A percentile compares a stretch with the other conserved stretches of the same genome.
phyloP scores from a whole-genome alignment of 495 filamentous ascomycete species.

The Tuber borchii region DNA sequence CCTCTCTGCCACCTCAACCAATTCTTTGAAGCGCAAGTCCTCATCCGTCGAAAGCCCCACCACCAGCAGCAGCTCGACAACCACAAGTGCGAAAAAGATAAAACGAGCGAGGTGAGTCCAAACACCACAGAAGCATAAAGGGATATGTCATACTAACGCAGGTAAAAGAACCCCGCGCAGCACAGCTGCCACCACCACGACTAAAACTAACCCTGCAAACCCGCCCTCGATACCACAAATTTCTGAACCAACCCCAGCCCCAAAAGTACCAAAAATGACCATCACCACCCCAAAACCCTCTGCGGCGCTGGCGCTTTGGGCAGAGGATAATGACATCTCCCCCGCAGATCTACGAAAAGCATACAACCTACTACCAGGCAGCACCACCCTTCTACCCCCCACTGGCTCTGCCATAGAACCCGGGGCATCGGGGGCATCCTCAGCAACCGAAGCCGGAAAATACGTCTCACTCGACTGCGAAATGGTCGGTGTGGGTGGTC shows the following conservation, averaged over 20 bases:
- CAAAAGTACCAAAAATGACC: constrained; percentile 10
- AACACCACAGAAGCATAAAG: constrained; percentile 25
- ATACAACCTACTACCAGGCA: constrained; percentile 45
- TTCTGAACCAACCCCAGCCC: background rate
- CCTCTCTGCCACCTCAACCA: background rate
- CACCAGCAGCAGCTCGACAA: background rate
- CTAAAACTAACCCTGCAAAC: background rate
- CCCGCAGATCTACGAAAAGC: constrained; percentile 56
- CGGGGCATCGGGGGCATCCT: constrained; percentile 17
- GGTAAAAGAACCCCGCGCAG: background rate
- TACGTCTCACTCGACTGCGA: constrained; percentile 93
- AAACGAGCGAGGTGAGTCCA: constrained; percentile 3
- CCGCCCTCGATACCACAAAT: background rate
- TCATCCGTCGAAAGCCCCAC: background rate
- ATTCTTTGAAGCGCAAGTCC: constrained; percentile 3
- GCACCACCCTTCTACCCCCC: constrained; percentile 35
- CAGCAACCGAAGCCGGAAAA: constrained; percentile 65
- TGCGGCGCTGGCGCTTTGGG: constrained; percentile 46
- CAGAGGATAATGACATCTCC: constrained; percentile 57
- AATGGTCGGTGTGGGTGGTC: constrained; percentile 86
- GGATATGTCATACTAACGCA: constrained; percentile 22
- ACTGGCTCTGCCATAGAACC: constrained; percentile 9
- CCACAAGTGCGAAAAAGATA: background rate
- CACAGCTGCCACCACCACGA: background rate
- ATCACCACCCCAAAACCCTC: constrained; percentile 26